Evolutionary conservation across 1,284 basidiomycete species (phyloP), one percentile per base, ranked within the genome.

Genomic region (Ceratobasidium theobromae): DNA sequence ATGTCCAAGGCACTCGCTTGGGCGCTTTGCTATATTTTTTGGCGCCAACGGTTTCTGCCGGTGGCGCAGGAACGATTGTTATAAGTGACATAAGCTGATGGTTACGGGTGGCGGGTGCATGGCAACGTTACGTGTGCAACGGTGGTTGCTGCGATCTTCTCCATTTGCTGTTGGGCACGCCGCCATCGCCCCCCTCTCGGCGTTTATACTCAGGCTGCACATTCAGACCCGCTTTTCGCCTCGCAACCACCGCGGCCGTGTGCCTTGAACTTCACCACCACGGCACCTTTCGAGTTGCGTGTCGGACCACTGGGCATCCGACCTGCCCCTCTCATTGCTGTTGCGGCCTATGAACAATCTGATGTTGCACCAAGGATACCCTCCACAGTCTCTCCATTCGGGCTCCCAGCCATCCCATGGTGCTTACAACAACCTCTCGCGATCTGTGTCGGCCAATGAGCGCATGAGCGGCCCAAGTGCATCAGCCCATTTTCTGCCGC

Each of bases 91-190:
- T 38, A 6, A 38, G 35, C 35, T 38, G 6, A 16, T 38, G 35
- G 35, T 38, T 38, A 38, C 35, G 16, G 35, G 35, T 6, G 6
- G 35, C 16, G 6, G 35, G 16, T 8, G 43, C 43, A n/a, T 45
- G 18, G 18, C 43, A 45, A 45, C 43, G 43, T 45, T 45, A 45
- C 43, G 43, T 45, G 43, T 38, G 9, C 16, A 38, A 38, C 12
- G 43, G 43, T 21, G 43, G 9, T 45, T 21, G 38, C 48, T 32
- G 27, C 14, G 58, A 64, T 41, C 53, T 35, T 54, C 57, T 49
- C 52, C 49, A 41, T 38, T 41, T 46, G 48, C 46, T 25, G 58
- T 52, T 52, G 58, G 48, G 58, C 58, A 64, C 58, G 58, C 58
- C 21, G 58, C 49, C 48, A 43, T 62, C 58, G 58, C 58, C 45